These are phyloP conservation scores for Globisporangium emineosum DNA, from an alignment of 352 stramenopile species.

Conservation along the genomic window DNA sequence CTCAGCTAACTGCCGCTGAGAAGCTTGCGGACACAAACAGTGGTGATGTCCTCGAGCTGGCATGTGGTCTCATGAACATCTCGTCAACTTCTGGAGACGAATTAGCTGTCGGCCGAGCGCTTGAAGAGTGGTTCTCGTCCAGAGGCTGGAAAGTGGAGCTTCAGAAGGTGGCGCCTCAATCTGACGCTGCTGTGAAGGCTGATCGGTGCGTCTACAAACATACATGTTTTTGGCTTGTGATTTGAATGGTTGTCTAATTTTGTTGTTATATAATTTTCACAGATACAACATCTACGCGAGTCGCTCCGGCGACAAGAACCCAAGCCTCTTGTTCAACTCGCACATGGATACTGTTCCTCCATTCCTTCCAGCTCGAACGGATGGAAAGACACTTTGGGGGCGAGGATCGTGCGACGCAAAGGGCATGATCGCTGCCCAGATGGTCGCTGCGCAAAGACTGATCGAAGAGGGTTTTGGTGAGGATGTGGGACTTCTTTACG, in stretches of 20 bases:
- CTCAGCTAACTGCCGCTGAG: conserved; percentile 43
- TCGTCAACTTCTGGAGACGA: conserved; percentile 73
- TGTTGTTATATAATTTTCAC: neutral
- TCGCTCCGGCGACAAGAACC: conserved; percentile 47
- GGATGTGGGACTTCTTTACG: conserved; percentile 77
- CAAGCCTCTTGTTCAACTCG: conserved; percentile 79
- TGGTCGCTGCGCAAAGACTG: conserved; percentile 73
- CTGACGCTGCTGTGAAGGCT: conserved; percentile 51
- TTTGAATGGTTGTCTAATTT: neutral
- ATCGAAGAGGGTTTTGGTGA: conserved; percentile 49
- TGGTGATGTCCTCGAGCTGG: conserved; percentile 59
- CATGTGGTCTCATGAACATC: conserved; percentile 69
- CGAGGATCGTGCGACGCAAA: conserved; percentile 84
- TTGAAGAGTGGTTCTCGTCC: conserved; percentile 60
- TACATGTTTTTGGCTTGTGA: conserved; percentile 32
- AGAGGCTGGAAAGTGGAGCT: conserved; percentile 72
- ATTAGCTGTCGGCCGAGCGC: conserved; percentile 55
- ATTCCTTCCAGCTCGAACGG: conserved; percentile 59
- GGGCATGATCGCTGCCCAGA: conserved; percentile 77
- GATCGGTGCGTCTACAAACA: conserved; percentile 42
- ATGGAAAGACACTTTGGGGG: conserved; percentile 68
- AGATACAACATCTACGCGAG: conserved; percentile 80
- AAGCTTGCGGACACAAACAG: conserved; percentile 52
- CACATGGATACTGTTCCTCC: conserved; percentile 85
- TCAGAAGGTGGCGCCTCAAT: conserved; percentile 67